phyloP scores from a whole-genome alignment of 208 protist species.

The Crithidia sp. region DNA sequence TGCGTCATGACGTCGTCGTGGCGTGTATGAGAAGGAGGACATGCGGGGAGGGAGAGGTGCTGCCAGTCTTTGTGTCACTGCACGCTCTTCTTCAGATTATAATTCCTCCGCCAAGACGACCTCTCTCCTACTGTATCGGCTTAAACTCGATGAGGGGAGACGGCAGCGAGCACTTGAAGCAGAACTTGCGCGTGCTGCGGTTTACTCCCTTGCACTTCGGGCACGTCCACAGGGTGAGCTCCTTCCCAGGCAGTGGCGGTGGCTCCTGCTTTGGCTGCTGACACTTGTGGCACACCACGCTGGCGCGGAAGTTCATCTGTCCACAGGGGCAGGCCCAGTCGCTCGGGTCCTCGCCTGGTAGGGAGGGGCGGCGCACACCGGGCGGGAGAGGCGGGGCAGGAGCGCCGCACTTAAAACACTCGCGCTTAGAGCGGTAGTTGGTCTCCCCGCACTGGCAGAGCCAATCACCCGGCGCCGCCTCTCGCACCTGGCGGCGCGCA shows the following conservation, averaged over 20 bases:
- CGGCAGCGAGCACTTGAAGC: slow-evolving; percentile 81
- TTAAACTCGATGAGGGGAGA: slow-evolving; percentile 79
- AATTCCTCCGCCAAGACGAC: no score
- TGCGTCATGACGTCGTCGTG: no score
- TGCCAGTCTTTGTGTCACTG: no score
- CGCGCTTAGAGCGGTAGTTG: slow-evolving; percentile 86
- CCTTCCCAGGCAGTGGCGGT: slow-evolving; percentile 76
- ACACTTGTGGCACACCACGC: slow-evolving; percentile 85
- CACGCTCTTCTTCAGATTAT: no score
- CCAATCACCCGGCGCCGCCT: slow-evolving; percentile 85
- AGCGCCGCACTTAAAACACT: slow-evolving; percentile 92
- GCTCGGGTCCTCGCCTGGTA: slow-evolving; percentile 90
- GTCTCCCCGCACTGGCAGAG: slow-evolving; percentile 88
- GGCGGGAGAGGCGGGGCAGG: slow-evolving; percentile 88
- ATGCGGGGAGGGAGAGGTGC: no score
- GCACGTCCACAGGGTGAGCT: slow-evolving; percentile 87
- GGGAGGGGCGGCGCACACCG: slow-evolving; percentile 72
- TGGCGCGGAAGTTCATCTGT: slow-evolving; percentile 91
- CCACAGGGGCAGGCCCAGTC: slow-evolving; percentile 93
- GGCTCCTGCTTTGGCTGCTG: slow-evolving; percentile 85
- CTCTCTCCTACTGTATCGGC: slow-evolving; percentile 27
- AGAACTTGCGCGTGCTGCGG: slow-evolving; percentile 79
- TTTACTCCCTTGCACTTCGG: slow-evolving; percentile 84
- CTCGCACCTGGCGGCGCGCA: slow-evolving; percentile 50
- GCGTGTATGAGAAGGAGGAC: no score